These are phyloP conservation scores for Fagus crenata DNA, from an alignment of 306 rosid species.

Conservation along the genomic window DNA sequence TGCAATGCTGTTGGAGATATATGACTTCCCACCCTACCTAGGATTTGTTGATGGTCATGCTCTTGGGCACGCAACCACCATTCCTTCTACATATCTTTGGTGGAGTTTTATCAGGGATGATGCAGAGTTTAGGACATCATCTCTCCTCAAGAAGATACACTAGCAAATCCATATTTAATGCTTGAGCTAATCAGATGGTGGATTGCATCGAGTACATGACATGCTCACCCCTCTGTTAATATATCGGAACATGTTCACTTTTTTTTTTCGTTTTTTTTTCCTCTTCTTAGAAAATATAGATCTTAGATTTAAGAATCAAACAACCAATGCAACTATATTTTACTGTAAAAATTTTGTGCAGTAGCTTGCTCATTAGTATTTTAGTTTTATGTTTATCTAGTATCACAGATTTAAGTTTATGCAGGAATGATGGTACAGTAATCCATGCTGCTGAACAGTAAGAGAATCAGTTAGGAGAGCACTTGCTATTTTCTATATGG, in stretches of 20 bases:
- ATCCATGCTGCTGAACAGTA: no score
- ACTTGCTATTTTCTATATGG: no score
- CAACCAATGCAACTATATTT: neutral
- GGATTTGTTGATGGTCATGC: conserved; percentile 92
- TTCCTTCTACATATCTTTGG: conserved; percentile 83
- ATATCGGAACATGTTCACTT: conserved; percentile 32
- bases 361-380: neutral
- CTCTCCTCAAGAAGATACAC: conserved; percentile 67
- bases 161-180: conserved; percentile 34
- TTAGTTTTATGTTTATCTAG: neutral
- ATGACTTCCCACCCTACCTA: conserved; percentile 84
- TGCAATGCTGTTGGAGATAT: conserved; percentile 64
- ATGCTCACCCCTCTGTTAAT: conserved; percentile 43
- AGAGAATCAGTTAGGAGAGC: no score
- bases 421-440: no score
- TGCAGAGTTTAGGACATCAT: conserved; percentile 68
- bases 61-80: conserved; percentile 65
- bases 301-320: conserved; percentile 24
- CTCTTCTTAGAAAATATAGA: conserved; percentile 6
- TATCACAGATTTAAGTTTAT: neutral
- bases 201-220: conserved; percentile 40
- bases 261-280: conserved; percentile 32
- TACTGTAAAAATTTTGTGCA: neutral
- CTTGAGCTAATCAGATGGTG: conserved; percentile 35
- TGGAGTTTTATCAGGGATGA: conserved; percentile 94